Conservation (phyloP, 2,329 filamentous ascomycete genomes). For the Talaromyces sp. region DNA sequence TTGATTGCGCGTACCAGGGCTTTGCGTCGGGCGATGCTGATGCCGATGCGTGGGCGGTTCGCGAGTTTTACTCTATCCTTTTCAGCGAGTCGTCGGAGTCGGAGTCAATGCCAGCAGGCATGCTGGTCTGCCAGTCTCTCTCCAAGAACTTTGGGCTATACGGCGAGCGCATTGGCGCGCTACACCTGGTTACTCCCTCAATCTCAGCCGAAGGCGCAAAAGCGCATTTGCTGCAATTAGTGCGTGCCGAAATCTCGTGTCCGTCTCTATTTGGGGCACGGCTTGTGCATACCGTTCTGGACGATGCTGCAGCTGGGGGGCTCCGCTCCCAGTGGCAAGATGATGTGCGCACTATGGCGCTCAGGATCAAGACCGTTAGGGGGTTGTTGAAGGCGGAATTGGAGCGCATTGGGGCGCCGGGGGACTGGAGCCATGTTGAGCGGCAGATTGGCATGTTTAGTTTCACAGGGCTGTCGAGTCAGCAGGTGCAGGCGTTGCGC, state of each 20-base stretch:
- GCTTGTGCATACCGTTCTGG: too few relatives aligned
- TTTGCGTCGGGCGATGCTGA: conserved; percentile 80
- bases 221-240: too few relatives aligned
- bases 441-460: conserved; percentile 89
- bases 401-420: conserved; percentile 76
- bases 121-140: conserved; percentile 48
- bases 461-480: conserved; percentile 50
- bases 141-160: conserved; percentile 67
- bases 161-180: conserved; percentile 71
- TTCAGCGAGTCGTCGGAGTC: too few relatives aligned
- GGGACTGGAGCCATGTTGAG: conserved; percentile 93
- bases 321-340: too few relatives aligned
- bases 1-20: conserved; percentile 90
- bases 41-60: conserved; percentile 59
- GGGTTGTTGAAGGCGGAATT: conserved; percentile 71
- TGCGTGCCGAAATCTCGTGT: too few relatives aligned
- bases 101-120: conserved; percentile 21
- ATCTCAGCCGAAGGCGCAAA: too few relatives aligned
- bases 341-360: too few relatives aligned
- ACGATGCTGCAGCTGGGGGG: too few relatives aligned
- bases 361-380: conserved; percentile 36
- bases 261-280: too few relatives aligned
- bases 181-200: conserved; percentile 51
- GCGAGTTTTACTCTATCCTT: too few relatives aligned
- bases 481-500: too few relatives aligned